These are phyloP conservation scores for Stellera chamaejasme DNA, from an alignment of 345 rosid genomes.

Conservation along the genomic window DNA sequence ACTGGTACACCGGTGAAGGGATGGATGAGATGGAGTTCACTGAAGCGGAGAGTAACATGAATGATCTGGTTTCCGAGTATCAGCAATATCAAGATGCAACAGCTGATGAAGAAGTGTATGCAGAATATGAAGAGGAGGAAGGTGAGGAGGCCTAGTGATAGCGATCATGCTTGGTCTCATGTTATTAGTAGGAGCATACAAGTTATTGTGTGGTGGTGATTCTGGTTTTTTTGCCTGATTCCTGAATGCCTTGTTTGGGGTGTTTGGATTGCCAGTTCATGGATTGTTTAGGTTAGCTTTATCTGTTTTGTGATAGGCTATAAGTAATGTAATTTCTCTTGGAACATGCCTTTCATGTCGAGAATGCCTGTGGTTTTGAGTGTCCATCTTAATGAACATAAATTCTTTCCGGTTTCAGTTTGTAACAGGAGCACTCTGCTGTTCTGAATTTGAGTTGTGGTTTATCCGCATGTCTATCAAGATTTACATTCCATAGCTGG, in stretches of 20 bases:
- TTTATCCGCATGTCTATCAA: too few species aligned
- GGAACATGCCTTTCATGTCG: neutral
- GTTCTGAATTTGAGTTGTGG: too few species aligned
- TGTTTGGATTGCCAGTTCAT: slow-evolving; percentile 8
- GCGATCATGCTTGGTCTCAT: neutral
- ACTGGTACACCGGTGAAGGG: slow-evolving; percentile 48
- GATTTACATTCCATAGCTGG: too few species aligned
- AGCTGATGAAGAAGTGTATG: slow-evolving; percentile 60
- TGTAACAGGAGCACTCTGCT: too few species aligned
- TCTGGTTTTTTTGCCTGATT: neutral
- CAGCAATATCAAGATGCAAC: slow-evolving; percentile 80
- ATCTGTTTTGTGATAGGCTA: neutral
- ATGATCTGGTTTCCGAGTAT: slow-evolving; percentile 67
- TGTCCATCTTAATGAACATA: too few species aligned
- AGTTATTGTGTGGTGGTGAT: slow-evolving; percentile 3
- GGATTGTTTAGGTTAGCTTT: neutral
- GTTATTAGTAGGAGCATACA: neutral
- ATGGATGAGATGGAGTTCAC: slow-evolving; percentile 48
- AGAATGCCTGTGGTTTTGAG: neutral
- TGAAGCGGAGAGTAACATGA: slow-evolving; percentile 61
- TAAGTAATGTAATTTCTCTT: neutral
- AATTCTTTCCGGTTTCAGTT: too few species aligned
- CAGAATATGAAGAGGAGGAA: slow-evolving; percentile 48
- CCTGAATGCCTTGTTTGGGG: slow-evolving; percentile 28
- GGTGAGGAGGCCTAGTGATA: slow-evolving; percentile 27